Evolutionary conservation across 305 asterid species (phyloP), one percentile per base, ranked within the genome.

Genomic region (Ilex paraguariensis): DNA sequence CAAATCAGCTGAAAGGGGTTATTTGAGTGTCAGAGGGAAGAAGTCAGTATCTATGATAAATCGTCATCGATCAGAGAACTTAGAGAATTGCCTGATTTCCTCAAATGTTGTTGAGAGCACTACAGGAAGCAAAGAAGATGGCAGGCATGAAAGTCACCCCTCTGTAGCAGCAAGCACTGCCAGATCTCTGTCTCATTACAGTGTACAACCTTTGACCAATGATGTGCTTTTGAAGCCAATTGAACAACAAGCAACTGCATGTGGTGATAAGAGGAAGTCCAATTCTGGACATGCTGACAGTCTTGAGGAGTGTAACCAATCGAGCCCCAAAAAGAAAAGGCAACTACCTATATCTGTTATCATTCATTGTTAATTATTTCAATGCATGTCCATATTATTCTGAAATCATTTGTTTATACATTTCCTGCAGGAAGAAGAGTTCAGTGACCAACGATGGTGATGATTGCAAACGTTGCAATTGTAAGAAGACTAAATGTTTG

Each of bases 401-500:
- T 42, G 63, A 67, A 60, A 64, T 59, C 44, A 68, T 66, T 50
- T 59, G 39, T 70, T 66, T 73, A 50, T n/a, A 21, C 57, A 57
- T 66, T 69, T 10, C 10, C 52, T 46, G 31, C 87, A 90, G 95
- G 77, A 83, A 72, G 70, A 80, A 72, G 66, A 67, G 74, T 64
- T 66, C 73, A 7, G 81, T 78, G 64, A 57, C 73, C 66, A 61
- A 36, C 66, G 87, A 64, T 56, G 71, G 75, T 51, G 75, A 73
- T 70, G 87, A 85, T 71, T 77, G 91, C 77, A 82, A 83, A 65
- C 84, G 84, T 60, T 90, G 97, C 87, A 86, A 85, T 63, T 90
- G 97, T 78, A 90, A 79, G 75, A 87, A 80, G 82, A 81, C 87
- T 62, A 76, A 71, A 68, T 90, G 97, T 84, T 74, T 90, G 76